Evolutionary conservation across 2,329 filamentous ascomycete genomes (phyloP).

Genomic region (Colletotrichum gigasporum): DNA sequence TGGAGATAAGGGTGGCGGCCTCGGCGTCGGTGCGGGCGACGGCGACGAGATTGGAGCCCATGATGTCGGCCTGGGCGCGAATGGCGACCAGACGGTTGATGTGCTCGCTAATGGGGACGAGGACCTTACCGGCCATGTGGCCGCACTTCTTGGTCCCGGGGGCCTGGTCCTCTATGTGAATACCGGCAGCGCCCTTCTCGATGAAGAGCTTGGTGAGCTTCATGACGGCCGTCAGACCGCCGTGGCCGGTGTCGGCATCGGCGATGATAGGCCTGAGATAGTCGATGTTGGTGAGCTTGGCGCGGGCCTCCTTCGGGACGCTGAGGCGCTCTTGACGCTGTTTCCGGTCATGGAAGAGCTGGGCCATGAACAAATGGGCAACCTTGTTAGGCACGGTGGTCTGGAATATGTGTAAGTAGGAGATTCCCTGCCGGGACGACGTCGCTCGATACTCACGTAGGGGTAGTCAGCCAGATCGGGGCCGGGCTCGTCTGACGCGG

Average conservation of each 20-base stretch:
- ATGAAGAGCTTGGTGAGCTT: conserved; percentile 98
- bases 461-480: conserved; percentile 99
- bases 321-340: conserved; percentile 94
- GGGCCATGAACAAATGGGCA: conserved; percentile 95
- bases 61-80: conserved; percentile 96
- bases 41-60: conserved; percentile 90
- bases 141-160: conserved; percentile 99
- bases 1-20: conserved; percentile 95
- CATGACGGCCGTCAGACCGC: conserved; percentile 98
- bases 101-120: conserved; percentile 96
- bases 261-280: conserved; percentile 96
- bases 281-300: conserved; percentile 82
- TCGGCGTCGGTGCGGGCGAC: conserved; percentile 97
- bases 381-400: conserved; percentile 99
- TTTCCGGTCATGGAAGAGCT: conserved; percentile 99
- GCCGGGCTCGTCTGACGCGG: conserved; percentile 92
- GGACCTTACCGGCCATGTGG: conserved; percentile 98
- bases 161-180: conserved; percentile 98
- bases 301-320: conserved; percentile 76
- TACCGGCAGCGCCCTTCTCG: conserved; percentile 95
- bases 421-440: background rate
- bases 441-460: conserved; percentile 65
- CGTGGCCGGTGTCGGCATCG: conserved; percentile 96
- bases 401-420: conserved; percentile 51
- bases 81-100: conserved; percentile 98